A percentile compares a stretch with the other conserved stretches of the same genome.
phyloP scores from a whole-genome alignment of 2,329 filamentous ascomycete genomes.

The Fusarium sp. region DNA sequence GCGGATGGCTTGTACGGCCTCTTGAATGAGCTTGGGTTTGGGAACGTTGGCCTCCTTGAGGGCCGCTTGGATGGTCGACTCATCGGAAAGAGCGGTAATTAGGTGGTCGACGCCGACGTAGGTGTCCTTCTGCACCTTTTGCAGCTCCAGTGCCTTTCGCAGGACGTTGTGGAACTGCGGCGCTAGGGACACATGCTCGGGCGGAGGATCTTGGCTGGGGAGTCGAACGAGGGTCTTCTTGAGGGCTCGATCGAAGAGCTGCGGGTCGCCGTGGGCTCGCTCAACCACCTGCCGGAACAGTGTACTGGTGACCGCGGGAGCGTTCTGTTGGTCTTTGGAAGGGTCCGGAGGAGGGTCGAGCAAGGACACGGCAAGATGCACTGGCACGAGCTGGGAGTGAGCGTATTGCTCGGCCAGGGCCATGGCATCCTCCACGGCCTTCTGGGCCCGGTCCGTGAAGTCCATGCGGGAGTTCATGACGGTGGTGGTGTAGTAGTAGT shows the following conservation, averaged over 20 bases:
- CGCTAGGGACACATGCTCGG: constrained; percentile 87
- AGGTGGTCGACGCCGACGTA: constrained; percentile 96
- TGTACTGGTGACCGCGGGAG: constrained; percentile 76
- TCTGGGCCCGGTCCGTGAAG: constrained; percentile 94
- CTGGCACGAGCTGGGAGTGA: constrained; percentile 90
- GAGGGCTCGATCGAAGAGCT: constrained; percentile 88
- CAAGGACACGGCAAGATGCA: constrained; percentile 90
- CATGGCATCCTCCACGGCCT: constrained; percentile 91
- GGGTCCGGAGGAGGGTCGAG: constrained; percentile 82
- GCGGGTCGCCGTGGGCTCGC: constrained; percentile 91
- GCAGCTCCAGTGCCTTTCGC: constrained; percentile 87
- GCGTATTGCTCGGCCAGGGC: constrained; percentile 89
- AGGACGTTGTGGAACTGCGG: constrained; percentile 87
- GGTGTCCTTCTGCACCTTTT: constrained; percentile 97
- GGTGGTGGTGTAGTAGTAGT: constrained; percentile 31
- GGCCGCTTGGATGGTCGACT: constrained; percentile 79
- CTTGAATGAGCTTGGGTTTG: constrained; percentile 90
- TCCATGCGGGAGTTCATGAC: constrained; percentile 85
- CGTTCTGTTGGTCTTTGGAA: constrained; percentile 88
- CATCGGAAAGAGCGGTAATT: constrained; percentile 88
- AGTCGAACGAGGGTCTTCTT: constrained; percentile 94
- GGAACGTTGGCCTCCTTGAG: constrained; percentile 92
- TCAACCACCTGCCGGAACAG: constrained; percentile 96
- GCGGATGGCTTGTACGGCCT: constrained; percentile 91
- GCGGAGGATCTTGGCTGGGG: constrained; percentile 94